These are phyloP conservation scores for Aspergillus mulundensis DNA, from an alignment of 495 filamentous ascomycete genomes.

Conservation along the genomic window DNA sequence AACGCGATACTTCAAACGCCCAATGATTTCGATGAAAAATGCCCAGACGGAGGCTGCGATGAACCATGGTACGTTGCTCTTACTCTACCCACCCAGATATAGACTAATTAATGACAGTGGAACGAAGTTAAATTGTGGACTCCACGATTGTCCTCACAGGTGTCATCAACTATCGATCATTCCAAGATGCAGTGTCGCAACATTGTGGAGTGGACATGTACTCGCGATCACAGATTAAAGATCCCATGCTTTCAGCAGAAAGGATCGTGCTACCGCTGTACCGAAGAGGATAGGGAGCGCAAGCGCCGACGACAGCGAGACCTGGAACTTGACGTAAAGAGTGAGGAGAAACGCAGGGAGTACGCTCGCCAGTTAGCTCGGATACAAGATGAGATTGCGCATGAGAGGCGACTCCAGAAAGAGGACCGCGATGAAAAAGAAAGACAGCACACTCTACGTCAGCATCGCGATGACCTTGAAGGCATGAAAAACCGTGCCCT, in stretches of 20 bases:
- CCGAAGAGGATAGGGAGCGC: slow-evolving; percentile 43
- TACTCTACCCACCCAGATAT: not conserved
- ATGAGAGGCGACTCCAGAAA: slow-evolving; percentile 43
- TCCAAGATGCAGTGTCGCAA: slow-evolving; percentile 56
- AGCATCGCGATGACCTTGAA: slow-evolving; percentile 38
- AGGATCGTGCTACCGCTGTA: slow-evolving; percentile 26
- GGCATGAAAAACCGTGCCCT: slow-evolving; percentile 2
- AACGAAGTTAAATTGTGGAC: slow-evolving; percentile 54
- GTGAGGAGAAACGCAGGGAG: slow-evolving; percentile 43
- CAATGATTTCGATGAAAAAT: slow-evolving; percentile 56
- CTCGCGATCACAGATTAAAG: slow-evolving; percentile 45
- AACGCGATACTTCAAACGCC: slow-evolving; percentile 39
- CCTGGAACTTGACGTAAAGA: slow-evolving; percentile 49
- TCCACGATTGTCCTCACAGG: slow-evolving; percentile 55
- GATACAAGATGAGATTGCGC: slow-evolving; percentile 55
- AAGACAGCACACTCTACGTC: slow-evolving; percentile 42
- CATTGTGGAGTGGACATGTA: slow-evolving; percentile 45
- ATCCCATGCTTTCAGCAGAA: slow-evolving; percentile 33
- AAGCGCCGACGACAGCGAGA: slow-evolving; percentile 45
- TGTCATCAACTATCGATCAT: slow-evolving; percentile 66
- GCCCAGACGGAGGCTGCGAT: slow-evolving; percentile 71
- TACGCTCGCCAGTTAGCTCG: slow-evolving; percentile 50
- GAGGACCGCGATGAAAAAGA: slow-evolving; percentile 44
- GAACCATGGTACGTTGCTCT: slow-evolving; percentile 55
- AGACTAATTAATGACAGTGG: slow-evolving; percentile 32